Evolutionary conservation across 2,329 filamentous ascomycete genomes (phyloP), one percentile per base, ranked within the genome.

Genomic region (Trichoderma sp.): DNA sequence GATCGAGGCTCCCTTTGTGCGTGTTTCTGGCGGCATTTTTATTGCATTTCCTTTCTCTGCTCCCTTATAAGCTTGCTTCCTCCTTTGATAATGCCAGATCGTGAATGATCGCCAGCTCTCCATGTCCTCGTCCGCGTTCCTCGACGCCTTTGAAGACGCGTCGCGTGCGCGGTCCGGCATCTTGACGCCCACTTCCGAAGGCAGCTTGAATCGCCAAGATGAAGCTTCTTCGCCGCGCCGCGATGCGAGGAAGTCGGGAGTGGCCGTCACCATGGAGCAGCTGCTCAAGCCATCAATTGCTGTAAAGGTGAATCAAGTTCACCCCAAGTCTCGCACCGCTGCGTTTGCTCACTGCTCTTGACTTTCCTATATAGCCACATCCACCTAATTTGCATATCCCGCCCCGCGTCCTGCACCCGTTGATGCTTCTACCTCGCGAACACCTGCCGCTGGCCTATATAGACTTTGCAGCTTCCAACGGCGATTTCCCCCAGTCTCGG

Each of bases 381-480:
- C 89, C 88, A 11, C 83, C 84, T 14, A 86, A 85, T 61, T 81
- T 87, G 60, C 83, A 85, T 39, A 76, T 84, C 28, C 87, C 86
- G 76, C 87, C 89, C 64, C 85, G 86, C 72, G 85, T 84, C 28
- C 81, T 91, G 65, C 86, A 88, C 64, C 89, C 89, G 3, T 78
- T 91, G 65, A 88, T 91, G 84, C 82, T 92, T 30, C 81, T 93
- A 4, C 86, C 88, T 32, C 87, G 91, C 75, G 84, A 90, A 75
- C 82, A 86, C 73, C 83, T 92, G 6, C 83, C 87, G 6, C 82
- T 92, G n/a, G 88, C 89, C 1, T 87, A 80, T 74, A 86, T 93
- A 71, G 90, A 92, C 76, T 84, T 90, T 51, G 79, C 83, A 26
- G 80, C 83, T 12, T 85, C 86, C 11, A 82, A 83, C 47, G 85